Conservation (phyloP, 73 alveolate species). For the Tetrahymena borealis region DNA sequence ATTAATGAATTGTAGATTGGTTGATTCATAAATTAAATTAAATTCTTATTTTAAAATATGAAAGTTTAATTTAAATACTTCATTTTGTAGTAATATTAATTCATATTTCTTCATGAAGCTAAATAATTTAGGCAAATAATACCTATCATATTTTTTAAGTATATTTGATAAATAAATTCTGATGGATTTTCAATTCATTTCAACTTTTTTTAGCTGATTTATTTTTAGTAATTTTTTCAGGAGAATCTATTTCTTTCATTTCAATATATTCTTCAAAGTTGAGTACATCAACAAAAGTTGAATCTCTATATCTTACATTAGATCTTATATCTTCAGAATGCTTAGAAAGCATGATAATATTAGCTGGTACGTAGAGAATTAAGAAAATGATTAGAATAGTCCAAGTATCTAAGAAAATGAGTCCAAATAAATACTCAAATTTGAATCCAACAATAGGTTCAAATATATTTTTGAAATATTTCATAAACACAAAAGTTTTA, state of each 20-base stretch:
- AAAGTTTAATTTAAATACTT: too few relatives aligned
- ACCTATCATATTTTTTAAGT: too few relatives aligned
- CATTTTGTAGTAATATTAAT: too few relatives aligned
- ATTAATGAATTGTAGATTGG: too few relatives aligned
- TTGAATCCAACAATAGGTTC: not conserved
- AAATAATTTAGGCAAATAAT: too few relatives aligned
- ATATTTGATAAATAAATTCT: too few relatives aligned
- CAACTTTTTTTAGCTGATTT: not conserved
- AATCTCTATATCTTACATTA: not conserved
- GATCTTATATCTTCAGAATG: not conserved
- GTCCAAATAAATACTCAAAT: not conserved
- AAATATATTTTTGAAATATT: not conserved
- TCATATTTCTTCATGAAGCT: too few relatives aligned
- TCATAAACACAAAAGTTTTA: not conserved
- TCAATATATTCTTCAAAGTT: not conserved
- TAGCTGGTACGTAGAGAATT: not conserved
- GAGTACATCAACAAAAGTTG: not conserved
- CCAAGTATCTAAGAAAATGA: not conserved
- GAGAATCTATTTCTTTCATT: not conserved
- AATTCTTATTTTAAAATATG: too few relatives aligned
- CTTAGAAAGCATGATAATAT: not conserved
- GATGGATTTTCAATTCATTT: too few relatives aligned
- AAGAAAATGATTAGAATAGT: not conserved
- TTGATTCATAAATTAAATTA: too few relatives aligned
- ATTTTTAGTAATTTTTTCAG: not conserved